Evolutionary conservation across 768 basidiomycete genomes (phyloP).

Genomic region (Termitomyces eurrhizus): DNA sequence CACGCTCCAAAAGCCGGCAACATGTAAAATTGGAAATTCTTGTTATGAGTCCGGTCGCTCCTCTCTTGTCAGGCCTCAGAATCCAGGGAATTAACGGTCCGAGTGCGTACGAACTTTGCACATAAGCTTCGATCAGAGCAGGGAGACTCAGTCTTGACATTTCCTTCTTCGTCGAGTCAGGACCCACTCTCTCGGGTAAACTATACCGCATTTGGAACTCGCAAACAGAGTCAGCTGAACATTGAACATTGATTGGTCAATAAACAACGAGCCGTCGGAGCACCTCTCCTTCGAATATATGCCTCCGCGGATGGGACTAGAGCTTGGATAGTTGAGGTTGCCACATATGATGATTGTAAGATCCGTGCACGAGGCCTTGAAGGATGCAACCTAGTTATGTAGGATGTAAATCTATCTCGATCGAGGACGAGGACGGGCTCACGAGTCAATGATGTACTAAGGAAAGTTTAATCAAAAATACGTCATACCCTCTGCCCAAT

Average conservation of each 20-base stretch:
- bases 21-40: neutral
- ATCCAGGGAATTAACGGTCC: neutral
- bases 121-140: slow-evolving; percentile 2
- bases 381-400: neutral
- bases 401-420: neutral
- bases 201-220: slow-evolving; percentile 10
- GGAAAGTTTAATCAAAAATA: neutral
- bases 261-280: neutral
- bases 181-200: slow-evolving; percentile 12
- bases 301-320: slow-evolving; percentile 9
- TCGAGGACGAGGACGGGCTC: neutral
- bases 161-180: slow-evolving; percentile 5
- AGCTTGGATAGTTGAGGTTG: neutral
- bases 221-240: slow-evolving; percentile 12
- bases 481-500: slow-evolving; percentile 15
- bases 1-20: neutral
- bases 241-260: neutral
- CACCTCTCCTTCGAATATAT: neutral
- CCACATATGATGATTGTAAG: neutral
- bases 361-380: slow-evolving; percentile 4
- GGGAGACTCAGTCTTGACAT: slow-evolving; percentile 1
- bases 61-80: neutral
- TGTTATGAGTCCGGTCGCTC: neutral
- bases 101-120: neutral
- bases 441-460: neutral